A percentile compares a stretch with the other conserved stretches of the same genome.
Evolutionary conservation across 73 alveolate species (phyloP).

Genomic region (Stentor coeruleus): DNA sequence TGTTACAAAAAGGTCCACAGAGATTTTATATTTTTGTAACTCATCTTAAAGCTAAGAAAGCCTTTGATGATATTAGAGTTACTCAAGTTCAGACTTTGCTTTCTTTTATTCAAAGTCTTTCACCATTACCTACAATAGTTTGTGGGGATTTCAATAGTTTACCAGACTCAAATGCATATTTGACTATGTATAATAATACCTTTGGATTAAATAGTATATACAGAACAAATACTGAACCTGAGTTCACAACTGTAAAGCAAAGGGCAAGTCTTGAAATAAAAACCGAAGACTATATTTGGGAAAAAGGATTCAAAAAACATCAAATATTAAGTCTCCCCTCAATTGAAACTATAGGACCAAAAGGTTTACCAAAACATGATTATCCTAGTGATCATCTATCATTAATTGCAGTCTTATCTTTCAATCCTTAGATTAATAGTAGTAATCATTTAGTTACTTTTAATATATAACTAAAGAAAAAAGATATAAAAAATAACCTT

Average conservation of each 20-base stretch:
- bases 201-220: not conserved
- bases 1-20: not conserved
- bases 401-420: too few relatives aligned
- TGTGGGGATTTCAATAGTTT: constrained; percentile 13
- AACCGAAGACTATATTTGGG: constrained; percentile 19
- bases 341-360: not conserved
- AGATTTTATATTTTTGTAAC: not conserved
- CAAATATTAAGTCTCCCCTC: not conserved
- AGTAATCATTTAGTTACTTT: too few relatives aligned
- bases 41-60: constrained; percentile 16
- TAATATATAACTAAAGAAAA: too few relatives aligned
- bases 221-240: not conserved
- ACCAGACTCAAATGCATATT: not conserved
- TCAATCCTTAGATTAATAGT: too few relatives aligned
- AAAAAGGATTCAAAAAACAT: not conserved
- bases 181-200: not conserved
- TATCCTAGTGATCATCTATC: constrained; percentile 22
- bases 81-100: not conserved
- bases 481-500: too few relatives aligned
- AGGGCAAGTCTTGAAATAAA: not conserved
- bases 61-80: not conserved
- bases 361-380: not conserved
- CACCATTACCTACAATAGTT: not conserved
- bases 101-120: not conserved
- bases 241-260: not conserved